These are phyloP conservation scores for Petunia axillaris DNA, from an alignment of 257 asterid species.

Conservation along the genomic window DNA sequence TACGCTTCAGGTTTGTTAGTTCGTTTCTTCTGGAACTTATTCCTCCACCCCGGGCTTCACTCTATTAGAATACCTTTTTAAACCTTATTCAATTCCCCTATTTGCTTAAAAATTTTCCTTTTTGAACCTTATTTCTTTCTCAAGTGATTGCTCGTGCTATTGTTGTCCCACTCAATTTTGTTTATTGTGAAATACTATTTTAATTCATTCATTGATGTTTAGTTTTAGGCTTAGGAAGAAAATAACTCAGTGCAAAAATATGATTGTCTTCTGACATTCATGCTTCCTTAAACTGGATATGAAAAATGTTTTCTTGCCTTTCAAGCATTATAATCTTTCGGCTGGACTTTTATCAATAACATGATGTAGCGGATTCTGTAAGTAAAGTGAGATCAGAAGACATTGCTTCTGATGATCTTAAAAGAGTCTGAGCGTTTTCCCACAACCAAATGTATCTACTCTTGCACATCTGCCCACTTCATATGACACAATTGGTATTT, in stretches of 20 bases:
- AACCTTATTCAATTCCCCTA: neutral
- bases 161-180: neutral
- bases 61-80: neutral
- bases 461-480: neutral
- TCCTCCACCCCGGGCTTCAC: conserved; percentile 23
- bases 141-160: conserved; percentile 7
- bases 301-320: neutral
- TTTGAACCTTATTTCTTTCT: neutral
- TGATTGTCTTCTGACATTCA: neutral
- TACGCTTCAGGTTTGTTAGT: conserved; percentile 96
- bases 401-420: neutral
- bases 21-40: conserved; percentile 34
- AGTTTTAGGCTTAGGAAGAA: neutral
- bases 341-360: neutral
- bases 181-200: neutral
- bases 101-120: neutral
- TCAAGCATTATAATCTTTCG: neutral
- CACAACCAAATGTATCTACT: neutral
- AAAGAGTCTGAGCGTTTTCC: neutral
- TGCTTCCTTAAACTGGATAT: neutral
- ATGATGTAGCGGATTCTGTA: neutral
- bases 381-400: neutral
- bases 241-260: neutral
- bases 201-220: neutral
- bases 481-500: neutral